Evolutionary conservation across 257 asterid species (phyloP), one percentile per base, ranked within the genome.

Genomic region (Knoxia roxburghii): DNA sequence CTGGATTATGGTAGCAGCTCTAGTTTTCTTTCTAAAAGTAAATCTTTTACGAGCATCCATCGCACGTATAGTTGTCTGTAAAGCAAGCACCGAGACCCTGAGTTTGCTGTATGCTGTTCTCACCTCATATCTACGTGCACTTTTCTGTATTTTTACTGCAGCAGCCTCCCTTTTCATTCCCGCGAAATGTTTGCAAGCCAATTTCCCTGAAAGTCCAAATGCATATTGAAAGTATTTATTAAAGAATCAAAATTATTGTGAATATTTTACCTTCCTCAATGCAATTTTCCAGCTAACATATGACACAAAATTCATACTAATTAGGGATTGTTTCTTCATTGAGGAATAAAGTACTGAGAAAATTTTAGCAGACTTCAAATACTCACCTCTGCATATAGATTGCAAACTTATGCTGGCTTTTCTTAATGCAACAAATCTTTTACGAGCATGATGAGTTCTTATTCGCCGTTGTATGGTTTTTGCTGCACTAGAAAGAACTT

Each of bases 401-500:
- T 94, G 99, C 81, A 90, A n/a, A 74, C 69, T 70, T 67, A 88
- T 75, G 64, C 92, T 73, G 74, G 96, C 88, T 79, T 81, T 80
- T 70, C 82, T 79, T 75, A 82, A 54, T 43, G 85, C 90, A 26
- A 86, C 61, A 77, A 94, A 90, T 52, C 65, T 81, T 82, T 78
- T 88, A 48, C 87, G 97, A 77, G 99, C 90, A 78, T 72, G 74
- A 78, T 94, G 89, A 65, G 96, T 90, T 75, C 87, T 75, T 75
- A 82, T 81, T 35, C 95, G 88, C 73, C 95, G 81, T 74, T 90
- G 99, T 76, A 94, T 85, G 33, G 80, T 67, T 81, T 83, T 90
- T 21, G 99, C 96, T 73, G 99, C 99, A 85, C 70, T 64, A 65
- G 75, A 75, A 63, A 94, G 92, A 81, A 90, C 96, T 86, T 94